Evolutionary conservation across 2,329 filamentous ascomycete genomes (phyloP).

Genomic region (Aspergillus awamori): DNA sequence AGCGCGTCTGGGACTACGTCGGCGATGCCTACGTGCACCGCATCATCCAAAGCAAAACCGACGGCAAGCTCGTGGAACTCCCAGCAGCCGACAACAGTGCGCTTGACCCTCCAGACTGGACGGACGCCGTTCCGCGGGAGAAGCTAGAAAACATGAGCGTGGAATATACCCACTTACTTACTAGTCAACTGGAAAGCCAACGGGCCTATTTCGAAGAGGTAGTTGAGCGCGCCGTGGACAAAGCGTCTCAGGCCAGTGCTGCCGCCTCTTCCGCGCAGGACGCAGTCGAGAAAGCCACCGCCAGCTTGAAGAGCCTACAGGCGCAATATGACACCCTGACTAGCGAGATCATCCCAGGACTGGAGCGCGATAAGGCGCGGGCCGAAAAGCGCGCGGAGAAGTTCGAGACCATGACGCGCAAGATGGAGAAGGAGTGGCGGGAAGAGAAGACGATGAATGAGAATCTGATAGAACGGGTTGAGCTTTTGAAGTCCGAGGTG

Average conservation of each 20-base stretch:
- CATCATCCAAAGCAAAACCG: constrained; percentile 88
- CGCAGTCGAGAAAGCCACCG: constrained; percentile 64
- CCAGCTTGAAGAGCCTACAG: constrained; percentile 60
- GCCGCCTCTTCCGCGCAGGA: constrained; percentile 57
- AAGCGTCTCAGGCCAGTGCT: constrained; percentile 73
- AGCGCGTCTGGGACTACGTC: constrained; percentile 97
- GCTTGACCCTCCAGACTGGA: constrained; percentile 47
- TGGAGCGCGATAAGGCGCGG: constrained; percentile 74
- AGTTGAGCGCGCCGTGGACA: constrained; percentile 84
- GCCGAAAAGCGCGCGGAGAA: constrained; percentile 70
- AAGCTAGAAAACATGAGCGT: constrained; percentile 79
- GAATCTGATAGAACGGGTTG: constrained; percentile 76
- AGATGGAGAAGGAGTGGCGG: constrained; percentile 72
- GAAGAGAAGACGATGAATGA: constrained; percentile 87
- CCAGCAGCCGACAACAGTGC: constrained; percentile 59
- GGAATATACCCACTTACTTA: constrained; percentile 93
- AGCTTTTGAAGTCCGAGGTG: constrained; percentile 64
- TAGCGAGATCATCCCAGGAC: constrained; percentile 61
- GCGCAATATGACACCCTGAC: constrained; percentile 57
- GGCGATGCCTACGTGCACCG: constrained; percentile 95
- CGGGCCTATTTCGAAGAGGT: constrained; percentile 93
- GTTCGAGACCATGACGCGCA: constrained; percentile 74
- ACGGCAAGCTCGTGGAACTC: constrained; percentile 90
- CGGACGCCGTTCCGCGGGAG: constrained; percentile 55
- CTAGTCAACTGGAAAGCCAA: constrained; percentile 89